Base-by-base conservation (phyloP, 169 alveolate species). In the Plasmodium cynomolgi region DNA sequence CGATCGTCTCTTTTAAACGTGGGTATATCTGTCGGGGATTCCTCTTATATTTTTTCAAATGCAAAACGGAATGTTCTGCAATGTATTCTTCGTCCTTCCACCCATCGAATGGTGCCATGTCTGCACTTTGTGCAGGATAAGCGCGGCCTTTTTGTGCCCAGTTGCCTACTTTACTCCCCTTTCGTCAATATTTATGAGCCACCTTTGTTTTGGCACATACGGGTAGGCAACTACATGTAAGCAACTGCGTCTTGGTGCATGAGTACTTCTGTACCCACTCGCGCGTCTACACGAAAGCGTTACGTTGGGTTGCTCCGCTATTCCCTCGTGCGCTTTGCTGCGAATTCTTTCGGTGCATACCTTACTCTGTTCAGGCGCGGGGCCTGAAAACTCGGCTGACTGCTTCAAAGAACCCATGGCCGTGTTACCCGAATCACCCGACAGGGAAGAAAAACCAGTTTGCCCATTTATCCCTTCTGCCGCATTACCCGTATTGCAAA, bases 401-500 rank as follows among this genome's bases (percentile, higher is more conserved):
- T 58, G 62, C 34, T 84, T 84, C 11, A n/a, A 26, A 83, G 26
- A n/a, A 20, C 29, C 33, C 50, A 20, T 29, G 29, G 41, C 29
- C 26, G 9, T 20, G 0, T 62, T 34, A 62, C 47, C 62, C 13
- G 72, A 83, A 23, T 29, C 83, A 7, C 50, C 47, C 7, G 44
- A 68, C 17, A 68, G 9, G 34, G 62, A 17, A 8, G 92, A 34
- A 84, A 3, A 29, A n/a, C 9, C 34, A 31, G 29, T 37, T 68
- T 11, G 26, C n/a, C 54, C 54, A 15, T 17, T 72, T 41, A 39
- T 11, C n/a, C 37, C 23, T 1, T 6, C 54, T 13, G 8, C 31
- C 3, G 54, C 31, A 84, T 84, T 39, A n/a, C 74, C 92, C 15
- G 33, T 81, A 54, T 81, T 81, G n/a, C 20, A 54, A 81, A 3